phyloP scores from a whole-genome alignment of 2,329 filamentous ascomycete genomes.

The Sarocladium strictum region DNA sequence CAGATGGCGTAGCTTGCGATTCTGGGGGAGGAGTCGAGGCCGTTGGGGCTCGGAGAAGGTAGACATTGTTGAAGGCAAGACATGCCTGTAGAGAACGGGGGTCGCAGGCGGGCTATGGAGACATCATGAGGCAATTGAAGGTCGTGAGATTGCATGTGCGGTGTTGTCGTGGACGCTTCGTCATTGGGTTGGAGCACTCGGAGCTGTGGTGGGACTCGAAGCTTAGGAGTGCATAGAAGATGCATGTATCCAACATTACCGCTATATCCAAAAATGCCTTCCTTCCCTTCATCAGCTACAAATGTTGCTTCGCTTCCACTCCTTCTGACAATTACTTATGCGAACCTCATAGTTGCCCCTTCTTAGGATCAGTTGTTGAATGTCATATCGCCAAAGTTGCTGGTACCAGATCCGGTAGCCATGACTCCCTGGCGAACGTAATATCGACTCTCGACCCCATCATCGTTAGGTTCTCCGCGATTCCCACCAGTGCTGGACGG shows the following conservation, averaged over 20 bases:
- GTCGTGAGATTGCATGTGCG: not conserved
- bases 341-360: no score
- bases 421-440: no score
- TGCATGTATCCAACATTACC: not conserved
- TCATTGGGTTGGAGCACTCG: not conserved
- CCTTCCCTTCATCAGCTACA: no score
- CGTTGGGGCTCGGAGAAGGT: conserved; percentile 31
- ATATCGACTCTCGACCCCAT: no score
- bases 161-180: not conserved
- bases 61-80: conserved; percentile 23
- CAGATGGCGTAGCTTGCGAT: conserved; percentile 82
- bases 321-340: no score
- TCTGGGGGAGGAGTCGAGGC: conserved; percentile 59
- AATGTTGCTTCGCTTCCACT: no score
- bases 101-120: not conserved
- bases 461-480: not conserved
- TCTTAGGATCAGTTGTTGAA: no score
- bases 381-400: no score
- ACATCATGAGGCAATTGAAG: not conserved
- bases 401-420: no score
- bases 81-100: not conserved
- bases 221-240: not conserved
- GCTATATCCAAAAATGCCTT: not conserved
- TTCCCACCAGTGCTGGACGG: not conserved
- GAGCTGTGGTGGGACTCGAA: conserved; percentile 5